Percentiles rank a stretch among this genome's conserved stretches.
Evolutionary conservation across 352 stramenopile genomes (phyloP).

Genomic region (Peronosclerospora sorghi): DNA sequence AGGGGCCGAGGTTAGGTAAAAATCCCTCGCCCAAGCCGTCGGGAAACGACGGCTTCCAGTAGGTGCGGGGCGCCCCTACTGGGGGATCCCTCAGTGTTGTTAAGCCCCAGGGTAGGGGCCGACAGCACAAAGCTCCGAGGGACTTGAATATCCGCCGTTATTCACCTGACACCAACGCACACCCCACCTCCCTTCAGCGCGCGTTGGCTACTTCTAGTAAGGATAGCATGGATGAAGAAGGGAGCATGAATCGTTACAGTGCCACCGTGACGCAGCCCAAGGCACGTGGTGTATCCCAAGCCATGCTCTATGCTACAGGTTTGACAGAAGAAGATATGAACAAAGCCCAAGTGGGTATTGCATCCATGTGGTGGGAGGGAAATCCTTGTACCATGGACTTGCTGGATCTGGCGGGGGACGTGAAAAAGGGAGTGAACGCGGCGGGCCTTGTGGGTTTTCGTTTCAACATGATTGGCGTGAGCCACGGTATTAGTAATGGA

Average conservation of each 20-base stretch:
- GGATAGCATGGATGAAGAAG: slow-evolving; percentile 10
- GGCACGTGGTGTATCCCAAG: slow-evolving; percentile 93
- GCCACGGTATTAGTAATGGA: slow-evolving; percentile 95
- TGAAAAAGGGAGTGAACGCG: slow-evolving; percentile 91
- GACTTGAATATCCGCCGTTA: too few relatives aligned
- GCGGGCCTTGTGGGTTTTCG: slow-evolving; percentile 88
- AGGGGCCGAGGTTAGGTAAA: too few relatives aligned
- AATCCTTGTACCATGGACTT: slow-evolving; percentile 99
- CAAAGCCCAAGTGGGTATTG: slow-evolving; percentile 92
- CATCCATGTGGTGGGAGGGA: slow-evolving; percentile 96
- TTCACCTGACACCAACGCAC: too few relatives aligned
- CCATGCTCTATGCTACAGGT: slow-evolving; percentile 97
- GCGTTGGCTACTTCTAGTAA: slow-evolving; percentile 7
- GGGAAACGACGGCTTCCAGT: too few relatives aligned
- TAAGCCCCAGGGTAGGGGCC: too few relatives aligned
- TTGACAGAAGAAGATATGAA: slow-evolving; percentile 91
- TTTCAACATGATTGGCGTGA: slow-evolving; percentile 98
- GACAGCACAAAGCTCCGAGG: too few relatives aligned
- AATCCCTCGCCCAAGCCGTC: too few relatives aligned
- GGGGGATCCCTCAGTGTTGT: too few relatives aligned
- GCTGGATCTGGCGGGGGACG: slow-evolving; percentile 89
- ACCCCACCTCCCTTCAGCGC: too few relatives aligned
- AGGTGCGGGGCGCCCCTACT: too few relatives aligned
- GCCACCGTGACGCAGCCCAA: slow-evolving; percentile 91
- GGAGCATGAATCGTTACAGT: slow-evolving; percentile 78